phyloP scores from a whole-genome alignment of 352 stramenopile species.

The Pythium phragmitis region DNA sequence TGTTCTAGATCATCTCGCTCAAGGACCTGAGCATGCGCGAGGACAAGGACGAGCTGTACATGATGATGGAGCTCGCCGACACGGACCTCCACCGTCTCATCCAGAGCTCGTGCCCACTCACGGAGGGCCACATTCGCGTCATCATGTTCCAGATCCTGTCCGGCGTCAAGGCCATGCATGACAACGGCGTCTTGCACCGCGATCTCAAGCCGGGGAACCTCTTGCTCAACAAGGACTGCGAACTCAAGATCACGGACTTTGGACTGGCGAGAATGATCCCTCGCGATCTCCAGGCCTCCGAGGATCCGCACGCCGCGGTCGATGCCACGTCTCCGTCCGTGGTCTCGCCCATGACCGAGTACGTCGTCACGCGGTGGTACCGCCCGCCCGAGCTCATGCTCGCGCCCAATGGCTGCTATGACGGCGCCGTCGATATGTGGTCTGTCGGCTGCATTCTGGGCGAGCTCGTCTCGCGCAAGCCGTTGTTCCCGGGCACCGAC shows the following conservation, averaged over 20 bases:
- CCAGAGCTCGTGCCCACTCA: constrained; percentile 83
- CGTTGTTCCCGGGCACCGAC: constrained; percentile 74
- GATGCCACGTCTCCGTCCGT: constrained; percentile 20
- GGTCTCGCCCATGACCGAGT: constrained; percentile 82
- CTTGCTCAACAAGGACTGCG: constrained; percentile 91
- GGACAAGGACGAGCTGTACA: constrained; percentile 93
- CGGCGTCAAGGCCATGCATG: constrained; percentile 91
- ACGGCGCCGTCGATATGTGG: constrained; percentile 86
- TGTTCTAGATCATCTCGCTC: constrained; percentile 80
- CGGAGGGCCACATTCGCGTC: constrained; percentile 78
- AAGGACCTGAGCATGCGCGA: constrained; percentile 91
- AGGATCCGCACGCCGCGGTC: constrained; percentile 1
- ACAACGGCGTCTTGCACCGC: constrained; percentile 92
- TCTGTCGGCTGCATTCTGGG: constrained; percentile 93
- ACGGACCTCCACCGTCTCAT: constrained; percentile 92
- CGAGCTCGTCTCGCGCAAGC: constrained; percentile 80
- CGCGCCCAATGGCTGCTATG: constrained; percentile 87
- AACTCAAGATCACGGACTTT: constrained; percentile 95
- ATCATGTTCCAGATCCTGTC: constrained; percentile 88
- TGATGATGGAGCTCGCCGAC: constrained; percentile 95
- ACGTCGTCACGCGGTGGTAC: constrained; percentile 93
- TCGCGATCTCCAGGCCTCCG: constrained; percentile 28
- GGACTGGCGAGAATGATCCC: constrained; percentile 89
- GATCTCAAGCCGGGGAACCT: constrained; percentile 95
- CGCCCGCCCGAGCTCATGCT: constrained; percentile 92